These are phyloP conservation scores for Neurospora sp. DNA, from an alignment of 495 filamentous ascomycete species.

Conservation along the genomic window DNA sequence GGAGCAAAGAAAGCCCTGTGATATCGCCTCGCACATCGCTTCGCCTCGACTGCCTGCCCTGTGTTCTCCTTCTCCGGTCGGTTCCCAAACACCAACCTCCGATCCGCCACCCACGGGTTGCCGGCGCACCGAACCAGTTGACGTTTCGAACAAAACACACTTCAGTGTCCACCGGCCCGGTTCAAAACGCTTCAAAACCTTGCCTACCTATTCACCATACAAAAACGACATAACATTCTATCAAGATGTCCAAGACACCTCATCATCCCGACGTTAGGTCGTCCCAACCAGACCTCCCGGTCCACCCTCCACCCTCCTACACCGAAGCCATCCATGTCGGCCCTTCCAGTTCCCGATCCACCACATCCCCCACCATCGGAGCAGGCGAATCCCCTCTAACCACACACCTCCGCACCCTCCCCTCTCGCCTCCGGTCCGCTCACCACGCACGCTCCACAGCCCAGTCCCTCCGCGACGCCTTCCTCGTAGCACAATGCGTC, in stretches of 20 bases:
- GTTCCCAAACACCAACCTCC: background rate
- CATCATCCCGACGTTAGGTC: background rate
- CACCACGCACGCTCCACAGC: constrained; percentile 18
- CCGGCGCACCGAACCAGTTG: background rate
- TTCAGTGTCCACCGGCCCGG: background rate
- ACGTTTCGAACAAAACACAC: background rate
- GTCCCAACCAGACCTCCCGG: background rate
- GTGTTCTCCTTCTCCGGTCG: background rate
- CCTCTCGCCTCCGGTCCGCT: constrained; percentile 25
- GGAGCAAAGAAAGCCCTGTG: background rate
- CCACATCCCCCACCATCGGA: constrained; percentile 2
- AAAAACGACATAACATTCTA: background rate
- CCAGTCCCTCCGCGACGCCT: constrained; percentile 24
- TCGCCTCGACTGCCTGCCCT: background rate
- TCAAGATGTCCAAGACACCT: background rate
- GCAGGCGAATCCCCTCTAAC: constrained; percentile 21
- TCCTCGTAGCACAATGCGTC: constrained; percentile 23
- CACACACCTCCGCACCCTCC: constrained; percentile 28
- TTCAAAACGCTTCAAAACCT: background rate
- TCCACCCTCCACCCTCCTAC: constrained; percentile 26
- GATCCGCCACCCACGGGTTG: background rate
- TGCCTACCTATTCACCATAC: background rate
- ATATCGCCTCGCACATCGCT: background rate
- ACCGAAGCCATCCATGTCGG: constrained; percentile 9
- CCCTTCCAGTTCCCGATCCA: too few relatives aligned